phyloP scores from a whole-genome alignment of 2,329 filamentous ascomycete genomes.

The Penicillium carneum region DNA sequence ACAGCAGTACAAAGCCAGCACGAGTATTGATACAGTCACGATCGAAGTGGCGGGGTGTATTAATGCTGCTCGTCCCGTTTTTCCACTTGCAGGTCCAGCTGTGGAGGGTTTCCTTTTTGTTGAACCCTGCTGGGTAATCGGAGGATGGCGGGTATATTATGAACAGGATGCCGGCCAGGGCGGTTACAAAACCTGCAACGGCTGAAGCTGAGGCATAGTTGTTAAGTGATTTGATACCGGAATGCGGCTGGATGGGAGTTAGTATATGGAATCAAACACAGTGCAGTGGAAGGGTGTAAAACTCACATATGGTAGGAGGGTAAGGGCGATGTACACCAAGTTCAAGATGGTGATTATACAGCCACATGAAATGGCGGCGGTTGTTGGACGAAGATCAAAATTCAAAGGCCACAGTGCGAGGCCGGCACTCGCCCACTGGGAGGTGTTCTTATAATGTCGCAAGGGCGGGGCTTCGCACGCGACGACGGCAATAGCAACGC shows the following conservation, averaged over 20 bases:
- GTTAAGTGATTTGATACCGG: constrained; percentile 47
- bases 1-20: constrained; percentile 48
- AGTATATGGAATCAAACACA: background rate
- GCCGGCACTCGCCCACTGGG: constrained; percentile 42
- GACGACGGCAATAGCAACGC: constrained; percentile 42
- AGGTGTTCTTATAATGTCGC: constrained; percentile 50
- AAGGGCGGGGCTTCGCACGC: constrained; percentile 50
- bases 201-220: constrained; percentile 45
- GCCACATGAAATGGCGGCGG: constrained; percentile 48
- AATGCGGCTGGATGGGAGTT: constrained; percentile 41
- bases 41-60: constrained; percentile 46
- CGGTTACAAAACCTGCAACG: constrained; percentile 46
- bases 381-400: constrained; percentile 51
- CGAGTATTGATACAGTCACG: constrained; percentile 49
- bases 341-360: constrained; percentile 46
- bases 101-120: constrained; percentile 47
- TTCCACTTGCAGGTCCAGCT: constrained; percentile 55
- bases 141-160: constrained; percentile 44
- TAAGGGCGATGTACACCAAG: constrained; percentile 43
- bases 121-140: constrained; percentile 42
- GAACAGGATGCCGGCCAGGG: constrained; percentile 44
- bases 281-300: constrained; percentile 1
- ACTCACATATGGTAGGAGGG: constrained; percentile 49
- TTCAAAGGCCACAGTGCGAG: constrained; percentile 54
- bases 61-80: constrained; percentile 25